A percentile compares a stretch with the other conserved stretches of the same genome.
These are phyloP conservation scores for Trebouxia sp. DNA, from an alignment of 139 green algal genomes.

Conservation along the genomic window DNA sequence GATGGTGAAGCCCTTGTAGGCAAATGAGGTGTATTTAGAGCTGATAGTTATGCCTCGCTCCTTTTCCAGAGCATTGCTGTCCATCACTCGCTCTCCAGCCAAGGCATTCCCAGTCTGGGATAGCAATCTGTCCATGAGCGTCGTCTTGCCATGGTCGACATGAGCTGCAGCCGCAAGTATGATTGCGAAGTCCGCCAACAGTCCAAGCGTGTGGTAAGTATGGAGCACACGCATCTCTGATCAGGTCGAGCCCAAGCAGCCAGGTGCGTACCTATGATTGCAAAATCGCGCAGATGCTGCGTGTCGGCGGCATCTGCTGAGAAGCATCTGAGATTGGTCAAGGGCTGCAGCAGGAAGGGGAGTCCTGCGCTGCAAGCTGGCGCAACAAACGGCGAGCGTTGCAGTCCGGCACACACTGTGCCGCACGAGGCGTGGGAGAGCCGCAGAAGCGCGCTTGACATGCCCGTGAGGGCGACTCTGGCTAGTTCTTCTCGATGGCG, in stretches of 20 bases:
- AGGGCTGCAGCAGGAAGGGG: background rate
- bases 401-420: background rate
- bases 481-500: too few species aligned
- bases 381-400: background rate
- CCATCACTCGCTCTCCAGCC: conserved; percentile 72
- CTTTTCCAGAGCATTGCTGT: conserved; percentile 80
- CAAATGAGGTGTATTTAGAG: conserved; percentile 75
- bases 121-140: conserved; percentile 78
- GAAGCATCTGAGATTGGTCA: background rate
- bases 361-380: background rate
- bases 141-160: conserved; percentile 95
- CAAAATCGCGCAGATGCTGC: conserved; percentile 30
- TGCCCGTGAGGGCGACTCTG: too few species aligned
- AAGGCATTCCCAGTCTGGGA: conserved; percentile 48
- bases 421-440: too few species aligned
- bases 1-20: conserved; percentile 59
- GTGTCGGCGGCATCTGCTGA: background rate
- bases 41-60: conserved; percentile 92
- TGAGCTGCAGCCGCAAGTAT: conserved; percentile 56
- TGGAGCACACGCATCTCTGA: too few species aligned
- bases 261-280: conserved; percentile 31
- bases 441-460: too few species aligned
- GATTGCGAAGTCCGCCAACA: background rate
- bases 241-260: too few species aligned
- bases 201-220: background rate